Base-by-base conservation (phyloP, 305 asterid genomes). In the Fraxinus dipetala region DNA sequence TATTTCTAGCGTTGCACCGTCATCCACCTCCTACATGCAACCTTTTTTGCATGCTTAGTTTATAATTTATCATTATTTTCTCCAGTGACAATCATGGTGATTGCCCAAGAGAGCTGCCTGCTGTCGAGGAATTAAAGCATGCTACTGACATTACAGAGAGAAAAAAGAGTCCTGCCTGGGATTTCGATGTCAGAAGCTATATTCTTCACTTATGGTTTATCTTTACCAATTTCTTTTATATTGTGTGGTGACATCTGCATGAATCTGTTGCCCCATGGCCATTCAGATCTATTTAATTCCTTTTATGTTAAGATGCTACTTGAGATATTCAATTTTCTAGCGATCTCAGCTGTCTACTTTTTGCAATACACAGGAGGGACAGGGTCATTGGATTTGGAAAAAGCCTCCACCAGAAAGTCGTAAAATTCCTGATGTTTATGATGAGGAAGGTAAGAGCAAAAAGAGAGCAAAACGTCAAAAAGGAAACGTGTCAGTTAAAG, bases 11-110 rank as follows among this genome's bases (percentile, higher is more conserved):
- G 67, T 76, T 70, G 36, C 61, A 8, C 9, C 65, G 28, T 79
- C 83, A 77, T 28, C 40, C 59, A 80, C 76, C 61, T 69, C 30
- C 59, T 65, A 73, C 51, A 5, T 67, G 79, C 56, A n/a, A 35
- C 54, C 79, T 77, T 48, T 10, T 32, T 45, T 67, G 32, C 34
- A 18, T 80, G 73, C 78, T 80, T 78, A 72, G 81, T 9, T 86
- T 80, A 76, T 82, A 31, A 54, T 70, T 16, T 75, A 31, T 61
- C 24, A 11, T 18, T 75, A 11, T 76, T 76, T 85, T 54, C 43
- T 85, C 85, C 87, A 95, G 98, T 82, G 98, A 95, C n/a, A 78
- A 80, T 31, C 89, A 77, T 5, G 98, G 98, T 78, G 98, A 93
- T 84, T 90, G 89, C 70, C 98, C 93, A 0, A 90, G 98, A 82